Evolutionary conservation across 2,329 filamentous ascomycete species (phyloP).

Genomic region (Bipolaris bicolor): DNA sequence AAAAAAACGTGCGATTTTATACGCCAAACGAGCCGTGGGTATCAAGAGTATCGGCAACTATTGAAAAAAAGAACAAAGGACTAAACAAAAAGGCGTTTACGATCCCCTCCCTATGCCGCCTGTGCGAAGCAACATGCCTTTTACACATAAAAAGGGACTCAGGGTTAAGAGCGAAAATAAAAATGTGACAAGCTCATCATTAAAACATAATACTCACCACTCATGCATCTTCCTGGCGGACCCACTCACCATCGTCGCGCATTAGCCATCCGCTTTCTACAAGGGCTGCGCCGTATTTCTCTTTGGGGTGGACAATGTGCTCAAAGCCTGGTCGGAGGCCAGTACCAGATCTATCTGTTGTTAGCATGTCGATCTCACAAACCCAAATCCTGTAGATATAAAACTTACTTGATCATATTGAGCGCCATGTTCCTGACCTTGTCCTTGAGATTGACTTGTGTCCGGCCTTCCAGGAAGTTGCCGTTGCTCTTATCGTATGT

Average conservation of each 20-base stretch:
- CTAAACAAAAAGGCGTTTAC: background rate
- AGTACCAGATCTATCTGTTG: slow-evolving; percentile 30
- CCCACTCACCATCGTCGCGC: slow-evolving; percentile 9
- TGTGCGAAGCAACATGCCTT: background rate
- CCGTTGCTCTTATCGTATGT: slow-evolving; percentile 25
- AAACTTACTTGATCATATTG: slow-evolving; percentile 49
- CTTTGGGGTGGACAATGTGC: slow-evolving; percentile 23
- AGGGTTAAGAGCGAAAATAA: too few species aligned
- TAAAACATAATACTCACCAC: background rate
- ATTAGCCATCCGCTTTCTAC: slow-evolving; percentile 13
- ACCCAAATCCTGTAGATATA: too few species aligned
- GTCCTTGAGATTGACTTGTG: slow-evolving; percentile 60
- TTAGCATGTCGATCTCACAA: slow-evolving; percentile 13
- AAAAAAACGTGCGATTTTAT: slow-evolving; percentile 8
- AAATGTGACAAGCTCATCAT: background rate
- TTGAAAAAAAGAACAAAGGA: background rate
- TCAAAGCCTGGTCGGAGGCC: slow-evolving; percentile 41
- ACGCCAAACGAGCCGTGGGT: slow-evolving; percentile 20
- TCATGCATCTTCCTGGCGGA: background rate
- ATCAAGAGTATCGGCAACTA: slow-evolving; percentile 21
- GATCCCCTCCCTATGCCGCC: background rate
- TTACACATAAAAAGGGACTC: background rate
- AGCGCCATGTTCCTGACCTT: slow-evolving; percentile 52
- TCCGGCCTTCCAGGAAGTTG: slow-evolving; percentile 45
- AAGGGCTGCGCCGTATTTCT: slow-evolving; percentile 27